These are phyloP conservation scores for Pestalotiopsis sp. DNA, from an alignment of 2,329 filamentous ascomycete genomes.

Conservation along the genomic window DNA sequence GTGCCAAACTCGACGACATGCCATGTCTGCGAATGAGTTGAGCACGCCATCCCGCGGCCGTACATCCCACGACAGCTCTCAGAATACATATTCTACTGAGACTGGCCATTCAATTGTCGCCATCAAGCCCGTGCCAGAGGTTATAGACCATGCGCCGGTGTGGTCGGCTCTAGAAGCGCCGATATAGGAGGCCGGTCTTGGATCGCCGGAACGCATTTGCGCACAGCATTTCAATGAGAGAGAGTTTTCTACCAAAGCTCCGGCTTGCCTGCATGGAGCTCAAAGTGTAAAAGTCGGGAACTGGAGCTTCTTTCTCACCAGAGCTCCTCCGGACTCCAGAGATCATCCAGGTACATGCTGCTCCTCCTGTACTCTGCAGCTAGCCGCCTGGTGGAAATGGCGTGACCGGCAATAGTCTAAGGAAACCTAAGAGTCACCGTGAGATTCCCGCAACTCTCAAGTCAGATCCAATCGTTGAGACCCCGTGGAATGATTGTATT, in stretches of 20 bases:
- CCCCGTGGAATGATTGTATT: neutral
- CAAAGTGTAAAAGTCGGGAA: neutral
- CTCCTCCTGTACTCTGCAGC: neutral
- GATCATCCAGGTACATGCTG: neutral
- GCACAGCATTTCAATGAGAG: neutral
- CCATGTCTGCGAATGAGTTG: neutral
- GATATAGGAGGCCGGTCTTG: neutral
- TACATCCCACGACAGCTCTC: neutral
- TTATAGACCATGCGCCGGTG: neutral
- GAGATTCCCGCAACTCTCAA: neutral
- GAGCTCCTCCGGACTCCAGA: neutral
- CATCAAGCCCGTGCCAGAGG: neutral
- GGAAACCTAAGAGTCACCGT: neutral
- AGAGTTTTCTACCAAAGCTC: neutral
- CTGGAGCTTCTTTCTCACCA: neutral
- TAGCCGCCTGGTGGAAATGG: neutral
- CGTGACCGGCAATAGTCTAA: neutral
- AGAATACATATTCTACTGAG: neutral
- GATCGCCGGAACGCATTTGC: neutral
- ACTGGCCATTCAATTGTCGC: neutral
- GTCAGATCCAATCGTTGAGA: neutral
- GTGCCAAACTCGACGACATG: constrained; percentile 2
- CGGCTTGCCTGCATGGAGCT: neutral
- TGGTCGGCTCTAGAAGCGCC: neutral
- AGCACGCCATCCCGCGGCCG: neutral